These are phyloP conservation scores for Pilaira anomala DNA, from an alignment of 192 early-diverging fungal genomes.

Conservation along the genomic window DNA sequence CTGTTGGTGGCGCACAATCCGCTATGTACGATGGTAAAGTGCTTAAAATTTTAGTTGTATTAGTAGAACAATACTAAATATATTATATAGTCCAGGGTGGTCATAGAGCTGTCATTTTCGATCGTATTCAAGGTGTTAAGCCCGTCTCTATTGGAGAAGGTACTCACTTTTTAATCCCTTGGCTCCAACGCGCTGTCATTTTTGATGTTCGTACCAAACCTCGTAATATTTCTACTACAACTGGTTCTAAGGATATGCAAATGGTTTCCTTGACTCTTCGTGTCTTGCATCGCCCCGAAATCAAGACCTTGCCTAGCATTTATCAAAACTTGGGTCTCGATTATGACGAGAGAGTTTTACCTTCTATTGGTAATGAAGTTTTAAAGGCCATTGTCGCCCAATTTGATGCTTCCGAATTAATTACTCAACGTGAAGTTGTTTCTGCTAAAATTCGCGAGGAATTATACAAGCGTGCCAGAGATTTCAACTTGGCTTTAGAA, in stretches of 20 bases:
- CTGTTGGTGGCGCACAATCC: slow-evolving; percentile 68
- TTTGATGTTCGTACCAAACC: slow-evolving; percentile 95
- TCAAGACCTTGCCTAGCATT: slow-evolving; percentile 70
- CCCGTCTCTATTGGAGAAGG: slow-evolving; percentile 81
- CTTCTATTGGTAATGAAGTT: slow-evolving; percentile 98
- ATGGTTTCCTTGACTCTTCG: slow-evolving; percentile 92
- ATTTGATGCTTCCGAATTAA: slow-evolving; percentile 96
- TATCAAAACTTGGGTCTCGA: slow-evolving; percentile 91
- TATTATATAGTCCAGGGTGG: slow-evolving; percentile 83
- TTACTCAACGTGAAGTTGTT: slow-evolving; percentile 95
- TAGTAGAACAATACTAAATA: background rate
- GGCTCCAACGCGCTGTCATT: slow-evolving; percentile 86
- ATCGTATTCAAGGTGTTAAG: slow-evolving; percentile 89
- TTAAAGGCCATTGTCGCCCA: slow-evolving; percentile 97
- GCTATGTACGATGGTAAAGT: slow-evolving; percentile 91
- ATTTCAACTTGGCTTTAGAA: slow-evolving; percentile 95
- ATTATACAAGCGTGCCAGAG: slow-evolving; percentile 84
- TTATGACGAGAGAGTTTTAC: slow-evolving; percentile 96
- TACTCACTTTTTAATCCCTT: slow-evolving; percentile 97
- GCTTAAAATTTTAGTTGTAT: background rate
- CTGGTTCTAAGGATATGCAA: slow-evolving; percentile 99
- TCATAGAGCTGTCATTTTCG: slow-evolving; percentile 94
- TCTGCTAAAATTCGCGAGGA: slow-evolving; percentile 92
- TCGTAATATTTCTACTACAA: slow-evolving; percentile 96
- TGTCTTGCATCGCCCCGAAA: slow-evolving; percentile 86